Evolutionary conservation across 352 stramenopile species (phyloP), one percentile per base, ranked within the genome.

Genomic region (Phytophthora litchii): DNA sequence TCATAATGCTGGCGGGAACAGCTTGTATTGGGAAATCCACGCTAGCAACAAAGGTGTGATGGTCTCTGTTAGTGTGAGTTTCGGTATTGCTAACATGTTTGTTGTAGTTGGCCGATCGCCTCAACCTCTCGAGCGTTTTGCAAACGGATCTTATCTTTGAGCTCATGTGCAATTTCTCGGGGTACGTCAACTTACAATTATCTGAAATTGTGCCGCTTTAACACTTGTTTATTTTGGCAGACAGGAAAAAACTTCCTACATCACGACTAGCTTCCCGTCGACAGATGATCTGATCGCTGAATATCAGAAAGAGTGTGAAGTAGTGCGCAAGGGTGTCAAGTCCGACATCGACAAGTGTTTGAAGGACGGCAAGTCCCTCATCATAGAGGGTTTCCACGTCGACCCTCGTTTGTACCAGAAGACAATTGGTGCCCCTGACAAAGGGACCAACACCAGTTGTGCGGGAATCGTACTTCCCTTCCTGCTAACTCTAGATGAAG

Each of bases 151-250:
- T 95, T 36, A 95, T 93, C 52, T 93, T 93, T 60, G 86, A 94
- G 65, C 77, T 95, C 42, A 95, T 95, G 86, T 95, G 86, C 67
- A 95, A 95, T 43, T 95, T 95, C 54, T 95, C 86, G 2, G 86
- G 84, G 86, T 95, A 54, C 13, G 69, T 54, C 29, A 6, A 21
- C 27, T 16, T 31, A 36, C 7, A 29, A 35, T 20, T 34, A n/a
- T 9, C 19, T 7, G 23, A 20, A 13, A 16, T 31, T 27, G 23
- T 52, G 27, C 40, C 13, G 44, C 20, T 23, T 10, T 43, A 36
- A 67, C 29, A 7, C 20, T 23, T 16, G 17, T 2, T 53, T 54
- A 14, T 23, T 23, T 40, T 16, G 42, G 13, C 32, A 88, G 78
- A 0, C 69, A 78, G 35, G 60, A 89, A 19, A 86, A 93, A 50